Conservation (phyloP, 179 eudicot species). For the Corrigiola litoralis region DNA sequence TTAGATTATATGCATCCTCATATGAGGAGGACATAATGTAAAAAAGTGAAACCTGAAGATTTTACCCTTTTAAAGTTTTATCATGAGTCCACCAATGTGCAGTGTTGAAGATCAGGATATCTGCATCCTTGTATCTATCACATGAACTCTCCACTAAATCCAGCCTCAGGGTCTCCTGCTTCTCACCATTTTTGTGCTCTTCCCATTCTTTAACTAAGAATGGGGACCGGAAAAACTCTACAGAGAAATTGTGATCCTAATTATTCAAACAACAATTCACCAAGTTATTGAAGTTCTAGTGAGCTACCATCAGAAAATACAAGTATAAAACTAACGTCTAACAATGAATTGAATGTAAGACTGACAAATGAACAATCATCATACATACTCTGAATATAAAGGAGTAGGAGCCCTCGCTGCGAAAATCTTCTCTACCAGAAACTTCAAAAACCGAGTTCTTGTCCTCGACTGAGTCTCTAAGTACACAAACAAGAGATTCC, state of each 20-base stretch:
- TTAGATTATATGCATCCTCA: background rate
- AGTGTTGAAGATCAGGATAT: slow-evolving; percentile 48
- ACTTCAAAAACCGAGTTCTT: slow-evolving; percentile 67
- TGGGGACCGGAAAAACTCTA: slow-evolving; percentile 62
- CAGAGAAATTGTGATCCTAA: slow-evolving; percentile 61
- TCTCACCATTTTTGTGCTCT: slow-evolving; percentile 32
- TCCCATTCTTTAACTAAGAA: slow-evolving; percentile 67
- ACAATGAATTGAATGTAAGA: background rate
- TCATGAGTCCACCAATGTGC: slow-evolving; percentile 67
- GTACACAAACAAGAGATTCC: slow-evolving; percentile 80
- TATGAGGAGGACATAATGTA: background rate
- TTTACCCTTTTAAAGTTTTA: slow-evolving; percentile 40
- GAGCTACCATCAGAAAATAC: background rate
- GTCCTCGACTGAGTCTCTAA: slow-evolving; percentile 61
- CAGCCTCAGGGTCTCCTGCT: slow-evolving; percentile 42
- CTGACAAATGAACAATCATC: background rate
- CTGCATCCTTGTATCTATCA: slow-evolving; percentile 49
- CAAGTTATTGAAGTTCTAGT: background rate
- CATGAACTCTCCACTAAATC: slow-evolving; percentile 36
- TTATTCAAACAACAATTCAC: slow-evolving; percentile 9
- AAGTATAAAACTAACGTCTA: background rate
- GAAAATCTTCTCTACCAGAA: slow-evolving; percentile 55
- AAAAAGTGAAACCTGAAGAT: background rate
- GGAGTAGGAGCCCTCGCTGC: slow-evolving; percentile 52
- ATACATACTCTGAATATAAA: slow-evolving; percentile 50